These are phyloP conservation scores for Spathaspora boniae DNA, from an alignment of 805 yeast species.

Conservation along the genomic window DNA sequence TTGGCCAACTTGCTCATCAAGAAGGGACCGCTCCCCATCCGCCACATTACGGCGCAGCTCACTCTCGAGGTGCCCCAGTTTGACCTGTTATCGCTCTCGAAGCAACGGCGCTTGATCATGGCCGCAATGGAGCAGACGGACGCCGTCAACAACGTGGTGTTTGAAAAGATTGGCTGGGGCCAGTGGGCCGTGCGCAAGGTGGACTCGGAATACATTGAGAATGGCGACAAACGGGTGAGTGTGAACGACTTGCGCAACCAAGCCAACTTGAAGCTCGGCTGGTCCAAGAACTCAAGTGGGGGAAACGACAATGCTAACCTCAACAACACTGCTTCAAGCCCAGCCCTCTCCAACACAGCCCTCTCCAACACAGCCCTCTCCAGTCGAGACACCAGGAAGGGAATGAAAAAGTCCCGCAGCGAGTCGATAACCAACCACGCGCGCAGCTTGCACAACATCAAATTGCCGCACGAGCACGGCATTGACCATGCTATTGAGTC, in stretches of 20 bases:
- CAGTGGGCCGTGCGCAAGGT: conserved; percentile 82
- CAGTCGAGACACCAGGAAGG: background rate
- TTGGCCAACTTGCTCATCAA: conserved; percentile 62
- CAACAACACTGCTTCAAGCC: conserved; percentile 15
- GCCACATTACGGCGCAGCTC: conserved; percentile 81
- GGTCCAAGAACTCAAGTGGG: too few species aligned
- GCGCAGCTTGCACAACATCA: conserved; percentile 43
- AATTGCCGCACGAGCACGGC: conserved; percentile 40
- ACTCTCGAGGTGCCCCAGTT: conserved; percentile 74
- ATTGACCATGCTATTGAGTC: conserved; percentile 21
- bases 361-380: too few species aligned
- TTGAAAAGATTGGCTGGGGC: conserved; percentile 97
- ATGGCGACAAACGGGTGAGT: conserved; percentile 20
- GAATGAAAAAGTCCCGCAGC: conserved; percentile 37
- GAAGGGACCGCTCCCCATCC: conserved; percentile 87
- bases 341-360: too few species aligned
- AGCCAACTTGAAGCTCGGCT: conserved; percentile 24
- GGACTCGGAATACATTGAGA: conserved; percentile 46
- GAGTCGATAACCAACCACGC: conserved; percentile 49
- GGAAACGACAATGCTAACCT: conserved; percentile 33
- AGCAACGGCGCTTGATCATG: conserved; percentile 87
- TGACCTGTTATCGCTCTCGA: conserved; percentile 74
- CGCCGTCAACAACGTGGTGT: conserved; percentile 56
- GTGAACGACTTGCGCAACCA: conserved; percentile 2
- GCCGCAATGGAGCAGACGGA: conserved; percentile 80